Evolutionary conservation across 371 early-diverging fungal genomes (phyloP).

Genomic region (Circinella minor): DNA sequence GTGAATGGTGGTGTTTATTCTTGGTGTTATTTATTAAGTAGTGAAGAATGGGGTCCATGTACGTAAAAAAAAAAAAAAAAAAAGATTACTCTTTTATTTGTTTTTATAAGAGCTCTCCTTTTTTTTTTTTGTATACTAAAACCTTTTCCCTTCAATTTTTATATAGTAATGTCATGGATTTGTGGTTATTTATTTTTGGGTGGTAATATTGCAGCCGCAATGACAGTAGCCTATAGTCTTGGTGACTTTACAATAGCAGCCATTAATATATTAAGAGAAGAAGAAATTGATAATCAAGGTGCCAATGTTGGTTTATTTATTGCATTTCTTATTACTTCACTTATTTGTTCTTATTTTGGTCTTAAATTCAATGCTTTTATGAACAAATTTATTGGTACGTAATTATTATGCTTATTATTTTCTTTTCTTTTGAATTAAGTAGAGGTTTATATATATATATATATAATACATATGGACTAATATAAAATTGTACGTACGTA

Average conservation of each 20-base stretch:
- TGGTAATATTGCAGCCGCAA: conserved; percentile 30
- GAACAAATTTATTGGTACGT: conserved; percentile 37
- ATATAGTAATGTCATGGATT: conserved; percentile 47
- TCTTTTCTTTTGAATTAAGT: too few relatives aligned
- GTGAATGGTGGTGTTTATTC: conserved; percentile 41
- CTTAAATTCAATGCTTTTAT: conserved; percentile 30
- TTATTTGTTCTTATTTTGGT: conserved; percentile 31
- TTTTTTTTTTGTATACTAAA: not conserved
- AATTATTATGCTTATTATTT: too few relatives aligned
- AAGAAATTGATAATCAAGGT: conserved; percentile 28
- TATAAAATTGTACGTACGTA: not conserved
- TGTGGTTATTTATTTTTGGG: conserved; percentile 39
- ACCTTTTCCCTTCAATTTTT: not conserved
- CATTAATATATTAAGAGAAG: conserved; percentile 25
- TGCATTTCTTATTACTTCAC: conserved; percentile 25
- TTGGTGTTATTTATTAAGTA: conserved; percentile 37
- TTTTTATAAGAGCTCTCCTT: too few relatives aligned
- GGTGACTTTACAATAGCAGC: conserved; percentile 33
- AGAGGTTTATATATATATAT: too few relatives aligned
- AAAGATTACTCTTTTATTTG: not conserved
- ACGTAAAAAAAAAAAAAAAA: conserved; percentile 19
- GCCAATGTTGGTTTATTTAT: conserved; percentile 43
- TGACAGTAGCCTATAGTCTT: conserved; percentile 38
- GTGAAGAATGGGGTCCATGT: conserved; percentile 45
- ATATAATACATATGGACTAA: too few relatives aligned